Evolutionary conservation across 73 alveolate genomes (phyloP).

Genomic region (Stentor roeselii): DNA sequence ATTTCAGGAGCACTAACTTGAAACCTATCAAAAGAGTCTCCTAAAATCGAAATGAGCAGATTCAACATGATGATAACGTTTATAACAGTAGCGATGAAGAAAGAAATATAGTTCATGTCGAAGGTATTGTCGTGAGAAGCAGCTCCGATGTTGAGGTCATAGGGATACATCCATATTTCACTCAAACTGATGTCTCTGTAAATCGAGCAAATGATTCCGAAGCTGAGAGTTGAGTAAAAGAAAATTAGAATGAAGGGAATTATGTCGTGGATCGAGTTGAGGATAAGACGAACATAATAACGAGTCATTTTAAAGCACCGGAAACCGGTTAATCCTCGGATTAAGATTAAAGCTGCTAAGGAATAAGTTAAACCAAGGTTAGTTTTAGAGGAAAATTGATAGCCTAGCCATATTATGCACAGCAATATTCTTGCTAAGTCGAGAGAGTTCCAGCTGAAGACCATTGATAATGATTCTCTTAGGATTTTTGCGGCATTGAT

Average conservation of each 20-base stretch:
- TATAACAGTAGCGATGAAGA: neutral
- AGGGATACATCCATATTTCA: too few relatives aligned
- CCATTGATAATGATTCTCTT: too few relatives aligned
- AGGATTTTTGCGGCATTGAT: too few relatives aligned
- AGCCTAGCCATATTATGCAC: neutral
- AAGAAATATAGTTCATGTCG: too few relatives aligned
- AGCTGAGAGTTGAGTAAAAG: neutral
- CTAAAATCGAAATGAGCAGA: conserved; percentile 11
- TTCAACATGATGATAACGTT: neutral
- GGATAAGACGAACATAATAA: neutral
- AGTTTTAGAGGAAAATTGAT: neutral
- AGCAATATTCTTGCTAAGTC: neutral
- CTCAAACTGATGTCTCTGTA: too few relatives aligned
- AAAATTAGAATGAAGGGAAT: neutral
- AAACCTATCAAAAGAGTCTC: neutral
- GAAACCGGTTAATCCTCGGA: neutral
- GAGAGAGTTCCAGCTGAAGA: neutral
- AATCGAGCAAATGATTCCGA: neutral
- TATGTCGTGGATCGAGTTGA: neutral
- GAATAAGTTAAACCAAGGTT: too few relatives aligned
- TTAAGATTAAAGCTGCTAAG: neutral
- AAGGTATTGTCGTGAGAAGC: neutral
- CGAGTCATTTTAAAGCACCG: neutral
- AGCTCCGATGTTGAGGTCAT: neutral
- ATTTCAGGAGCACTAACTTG: neutral